These are phyloP conservation scores for Scopulariopsis brevicaulis DNA, from an alignment of 2,329 filamentous ascomycete genomes.

Conservation along the genomic window DNA sequence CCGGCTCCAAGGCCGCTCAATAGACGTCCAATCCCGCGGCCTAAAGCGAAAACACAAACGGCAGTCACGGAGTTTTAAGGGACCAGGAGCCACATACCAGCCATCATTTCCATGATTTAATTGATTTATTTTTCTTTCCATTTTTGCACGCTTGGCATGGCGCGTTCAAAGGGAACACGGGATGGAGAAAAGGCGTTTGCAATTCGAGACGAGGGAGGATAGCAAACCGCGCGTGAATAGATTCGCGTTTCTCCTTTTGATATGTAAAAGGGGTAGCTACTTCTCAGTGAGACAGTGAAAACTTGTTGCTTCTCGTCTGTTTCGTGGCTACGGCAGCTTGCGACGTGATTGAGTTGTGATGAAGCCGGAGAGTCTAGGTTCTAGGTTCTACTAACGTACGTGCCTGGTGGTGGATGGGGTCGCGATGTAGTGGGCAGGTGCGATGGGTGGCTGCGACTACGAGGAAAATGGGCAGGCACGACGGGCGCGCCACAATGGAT, in stretches of 20 bases:
- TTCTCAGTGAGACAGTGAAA: background rate
- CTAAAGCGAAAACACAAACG: background rate
- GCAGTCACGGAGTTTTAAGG: background rate
- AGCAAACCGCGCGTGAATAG: background rate
- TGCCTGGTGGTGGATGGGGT: too few relatives aligned
- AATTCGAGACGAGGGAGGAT: background rate
- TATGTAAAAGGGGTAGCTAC: background rate
- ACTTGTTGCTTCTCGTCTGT: background rate
- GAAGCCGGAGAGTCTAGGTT: too few relatives aligned
- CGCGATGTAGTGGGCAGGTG: too few relatives aligned
- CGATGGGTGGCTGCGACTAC: too few relatives aligned
- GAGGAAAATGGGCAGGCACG: too few relatives aligned
- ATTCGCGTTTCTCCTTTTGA: background rate
- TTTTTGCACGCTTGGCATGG: background rate
- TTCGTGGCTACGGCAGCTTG: background rate
- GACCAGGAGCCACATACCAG: background rate
- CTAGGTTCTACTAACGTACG: too few relatives aligned
- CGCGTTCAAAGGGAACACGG: background rate
- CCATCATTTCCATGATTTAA: background rate
- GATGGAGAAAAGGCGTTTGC: background rate
- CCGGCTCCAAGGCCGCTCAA: background rate
- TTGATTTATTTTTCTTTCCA: background rate
- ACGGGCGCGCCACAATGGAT: too few relatives aligned
- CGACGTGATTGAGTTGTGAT: too few relatives aligned
- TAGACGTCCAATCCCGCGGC: slow-evolving; percentile 7